Evolutionary conservation across 176 grass and related monocot genomes (phyloP).

Genomic region (Cymbopogon citratus): DNA sequence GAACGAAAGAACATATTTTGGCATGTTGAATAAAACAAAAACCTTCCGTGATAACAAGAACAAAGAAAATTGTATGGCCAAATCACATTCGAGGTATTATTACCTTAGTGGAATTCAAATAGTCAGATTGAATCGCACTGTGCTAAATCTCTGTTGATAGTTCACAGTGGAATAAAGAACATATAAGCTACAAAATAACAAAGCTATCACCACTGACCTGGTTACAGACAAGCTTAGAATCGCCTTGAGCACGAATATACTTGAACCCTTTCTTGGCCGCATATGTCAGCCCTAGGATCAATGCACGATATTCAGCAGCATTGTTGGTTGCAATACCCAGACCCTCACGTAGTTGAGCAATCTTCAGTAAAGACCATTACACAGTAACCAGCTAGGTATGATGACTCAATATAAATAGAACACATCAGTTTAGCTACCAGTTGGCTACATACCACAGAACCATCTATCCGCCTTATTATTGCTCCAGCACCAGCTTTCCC

Average conservation of each 20-base stretch:
- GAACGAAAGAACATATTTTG: conserved; percentile 13
- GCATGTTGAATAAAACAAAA: neutral
- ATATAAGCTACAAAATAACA: conserved; percentile 14
- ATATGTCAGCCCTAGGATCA: conserved; percentile 83
- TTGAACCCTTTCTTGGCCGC: conserved; percentile 79
- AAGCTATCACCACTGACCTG: conserved; percentile 40
- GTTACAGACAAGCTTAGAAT: conserved; percentile 71
- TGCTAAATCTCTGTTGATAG: neutral
- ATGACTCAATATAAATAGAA: neutral
- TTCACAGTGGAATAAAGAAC: neutral
- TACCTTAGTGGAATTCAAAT: neutral
- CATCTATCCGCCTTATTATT: conserved; percentile 63
- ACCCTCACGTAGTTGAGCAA: conserved; percentile 77
- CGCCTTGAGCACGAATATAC: conserved; percentile 63
- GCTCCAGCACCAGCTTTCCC: conserved; percentile 77
- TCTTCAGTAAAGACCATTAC: conserved; percentile 36
- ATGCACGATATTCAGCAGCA: conserved; percentile 80
- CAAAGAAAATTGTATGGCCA: neutral
- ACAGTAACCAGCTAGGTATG: conserved; percentile 21
- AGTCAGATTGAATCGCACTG: neutral
- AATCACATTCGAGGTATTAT: neutral
- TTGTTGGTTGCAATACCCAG: conserved; percentile 69
- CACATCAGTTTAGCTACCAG: neutral
- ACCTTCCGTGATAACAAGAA: neutral
- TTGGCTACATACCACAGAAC: conserved; percentile 58